A percentile compares a stretch with the other conserved stretches of the same genome.
These are phyloP conservation scores for Wickerhamia fluorescens DNA, from an alignment of 805 yeast genomes.

Conservation along the genomic window DNA sequence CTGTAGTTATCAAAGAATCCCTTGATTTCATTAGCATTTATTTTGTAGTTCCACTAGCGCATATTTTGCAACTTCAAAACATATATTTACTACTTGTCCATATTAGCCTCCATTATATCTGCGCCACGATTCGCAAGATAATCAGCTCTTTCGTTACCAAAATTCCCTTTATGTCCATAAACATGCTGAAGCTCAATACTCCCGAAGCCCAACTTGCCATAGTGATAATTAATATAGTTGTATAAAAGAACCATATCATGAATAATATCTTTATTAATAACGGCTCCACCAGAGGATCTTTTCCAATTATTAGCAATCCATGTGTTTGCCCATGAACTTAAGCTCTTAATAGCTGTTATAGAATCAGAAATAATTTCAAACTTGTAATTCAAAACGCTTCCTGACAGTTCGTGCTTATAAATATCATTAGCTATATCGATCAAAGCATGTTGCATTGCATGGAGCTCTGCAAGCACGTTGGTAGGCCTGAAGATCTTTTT, in stretches of 20 bases:
- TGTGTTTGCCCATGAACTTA: slow-evolving; percentile 48
- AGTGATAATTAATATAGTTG: slow-evolving; percentile 29
- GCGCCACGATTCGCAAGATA: slow-evolving; percentile 46
- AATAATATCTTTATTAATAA: slow-evolving; percentile 50
- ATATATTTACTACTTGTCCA: too few relatives aligned
- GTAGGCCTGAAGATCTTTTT: slow-evolving; percentile 31
- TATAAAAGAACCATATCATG: slow-evolving; percentile 18
- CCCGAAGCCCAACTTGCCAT: slow-evolving; percentile 25
- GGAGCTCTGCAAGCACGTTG: slow-evolving; percentile 75
- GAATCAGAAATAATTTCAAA: slow-evolving; percentile 65
- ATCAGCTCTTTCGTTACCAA: slow-evolving; percentile 78
- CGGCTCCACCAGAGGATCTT: slow-evolving; percentile 34
- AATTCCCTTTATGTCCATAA: slow-evolving; percentile 60
- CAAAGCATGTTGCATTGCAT: slow-evolving; percentile 58
- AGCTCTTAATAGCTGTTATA: slow-evolving; percentile 48
- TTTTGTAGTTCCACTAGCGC: too few relatives aligned
- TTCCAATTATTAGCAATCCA: slow-evolving; percentile 58
- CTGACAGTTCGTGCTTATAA: too few relatives aligned
- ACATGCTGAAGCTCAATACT: slow-evolving; percentile 52
- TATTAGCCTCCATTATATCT: slow-evolving; percentile 1
- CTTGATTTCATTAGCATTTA: too few relatives aligned
- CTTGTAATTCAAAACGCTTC: slow-evolving; percentile 4
- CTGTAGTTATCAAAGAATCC: too few relatives aligned
- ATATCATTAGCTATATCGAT: slow-evolving; percentile 25
- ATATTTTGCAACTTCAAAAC: too few relatives aligned